phyloP scores from a whole-genome alignment of 345 rosid genomes.

The Conringia planisiliqua region DNA sequence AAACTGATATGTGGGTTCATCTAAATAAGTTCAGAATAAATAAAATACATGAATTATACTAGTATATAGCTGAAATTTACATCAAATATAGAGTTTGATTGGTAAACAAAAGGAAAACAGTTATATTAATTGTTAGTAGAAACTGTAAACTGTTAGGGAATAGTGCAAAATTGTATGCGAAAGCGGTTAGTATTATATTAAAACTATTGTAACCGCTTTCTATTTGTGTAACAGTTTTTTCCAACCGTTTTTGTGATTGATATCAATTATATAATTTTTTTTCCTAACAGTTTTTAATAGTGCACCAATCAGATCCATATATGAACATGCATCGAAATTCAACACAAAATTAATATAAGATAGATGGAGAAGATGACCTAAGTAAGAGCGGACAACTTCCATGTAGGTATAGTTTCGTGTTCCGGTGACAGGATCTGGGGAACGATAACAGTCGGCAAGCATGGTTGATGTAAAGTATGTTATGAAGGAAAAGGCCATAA shows the following conservation, averaged over 20 bases:
- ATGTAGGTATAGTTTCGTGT: conserved; percentile 80
- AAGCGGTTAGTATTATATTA: too few relatives aligned
- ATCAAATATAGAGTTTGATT: too few relatives aligned
- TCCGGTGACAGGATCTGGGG: conserved; percentile 73
- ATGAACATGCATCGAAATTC: background rate
- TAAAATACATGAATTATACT: background rate
- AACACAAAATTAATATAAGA: background rate
- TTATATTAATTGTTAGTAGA: too few relatives aligned
- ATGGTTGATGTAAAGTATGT: conserved; percentile 76
- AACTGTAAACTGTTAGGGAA: too few relatives aligned
- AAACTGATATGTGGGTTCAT: background rate
- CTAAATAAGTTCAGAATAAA: background rate
- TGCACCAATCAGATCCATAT: too few relatives aligned
- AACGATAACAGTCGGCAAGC: conserved; percentile 73
- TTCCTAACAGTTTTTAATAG: too few relatives aligned
- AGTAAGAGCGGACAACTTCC: conserved; percentile 71
- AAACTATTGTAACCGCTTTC: too few relatives aligned
- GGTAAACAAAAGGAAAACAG: too few relatives aligned
- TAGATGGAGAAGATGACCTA: conserved; percentile 41
- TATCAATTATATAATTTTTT: too few relatives aligned
- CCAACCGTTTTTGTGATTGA: too few relatives aligned
- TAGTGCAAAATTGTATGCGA: too few relatives aligned
- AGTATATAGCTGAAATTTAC: background rate
- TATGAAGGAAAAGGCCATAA: conserved; percentile 62
- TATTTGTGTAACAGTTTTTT: too few relatives aligned